Conservation (phyloP, 306 rosid species). For the Canavalia gladiata region DNA sequence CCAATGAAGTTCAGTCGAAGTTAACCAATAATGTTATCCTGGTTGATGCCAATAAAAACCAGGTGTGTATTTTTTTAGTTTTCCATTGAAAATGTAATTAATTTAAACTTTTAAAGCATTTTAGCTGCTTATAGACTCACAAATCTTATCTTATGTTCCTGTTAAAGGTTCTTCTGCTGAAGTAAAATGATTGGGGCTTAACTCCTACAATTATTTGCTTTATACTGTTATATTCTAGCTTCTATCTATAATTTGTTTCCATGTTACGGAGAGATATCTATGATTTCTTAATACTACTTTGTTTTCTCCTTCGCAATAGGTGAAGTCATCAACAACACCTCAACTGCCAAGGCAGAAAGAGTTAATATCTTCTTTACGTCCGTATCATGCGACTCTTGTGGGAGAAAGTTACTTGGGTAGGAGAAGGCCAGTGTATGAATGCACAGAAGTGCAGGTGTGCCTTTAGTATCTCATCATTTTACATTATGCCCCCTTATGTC, state of each 20-base stretch:
- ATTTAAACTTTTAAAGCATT: no score
- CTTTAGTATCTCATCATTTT: conserved; percentile 22
- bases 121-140: no score
- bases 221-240: background rate
- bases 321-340: conserved; percentile 84
- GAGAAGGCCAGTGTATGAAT: conserved; percentile 85
- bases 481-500: background rate
- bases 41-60: conserved; percentile 87
- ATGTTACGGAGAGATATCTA: conserved; percentile 12
- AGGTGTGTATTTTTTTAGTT: conserved; percentile 58
- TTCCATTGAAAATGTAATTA: no score
- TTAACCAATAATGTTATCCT: conserved; percentile 68
- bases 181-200: background rate
- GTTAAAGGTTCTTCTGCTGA: no score
- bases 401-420: conserved; percentile 97
- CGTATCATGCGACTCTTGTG: conserved; percentile 86
- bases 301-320: conserved; percentile 57
- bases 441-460: conserved; percentile 90
- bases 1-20: conserved; percentile 88
- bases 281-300: conserved; percentile 39
- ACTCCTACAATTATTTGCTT: background rate
- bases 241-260: background rate
- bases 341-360: conserved; percentile 84
- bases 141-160: no score
- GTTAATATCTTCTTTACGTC: conserved; percentile 74